Evolutionary conservation across 306 rosid species (phyloP).

Genomic region (Acmispon strigosus): DNA sequence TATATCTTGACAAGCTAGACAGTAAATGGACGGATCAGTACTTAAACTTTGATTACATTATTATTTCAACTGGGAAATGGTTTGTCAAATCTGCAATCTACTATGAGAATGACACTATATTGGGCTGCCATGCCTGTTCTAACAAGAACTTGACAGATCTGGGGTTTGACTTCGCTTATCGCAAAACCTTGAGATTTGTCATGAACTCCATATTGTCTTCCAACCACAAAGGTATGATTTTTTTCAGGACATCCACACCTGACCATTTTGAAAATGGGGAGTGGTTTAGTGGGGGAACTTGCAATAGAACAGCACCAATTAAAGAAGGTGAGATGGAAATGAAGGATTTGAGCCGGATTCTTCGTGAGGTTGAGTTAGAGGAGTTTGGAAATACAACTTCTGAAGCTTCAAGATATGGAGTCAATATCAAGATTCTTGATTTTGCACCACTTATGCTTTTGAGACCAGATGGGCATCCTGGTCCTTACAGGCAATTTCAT

Average conservation of each 20-base stretch:
- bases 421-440: slow-evolving; percentile 69
- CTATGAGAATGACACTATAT: slow-evolving; percentile 54
- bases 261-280: slow-evolving; percentile 96
- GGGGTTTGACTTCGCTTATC: slow-evolving; percentile 81
- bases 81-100: slow-evolving; percentile 84
- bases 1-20: slow-evolving; percentile 68
- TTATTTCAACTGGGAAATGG: slow-evolving; percentile 92
- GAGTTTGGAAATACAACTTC: slow-evolving; percentile 50
- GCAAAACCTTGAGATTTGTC: slow-evolving; percentile 58
- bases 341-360: slow-evolving; percentile 45
- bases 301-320: slow-evolving; percentile 62
- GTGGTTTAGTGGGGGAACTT: slow-evolving; percentile 89
- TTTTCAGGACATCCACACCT: slow-evolving; percentile 82
- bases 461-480: slow-evolving; percentile 99
- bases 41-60: slow-evolving; percentile 58
- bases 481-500: slow-evolving; percentile 67
- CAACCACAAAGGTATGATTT: slow-evolving; percentile 66
- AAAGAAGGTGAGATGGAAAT: slow-evolving; percentile 71
- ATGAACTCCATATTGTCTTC: slow-evolving; percentile 56
- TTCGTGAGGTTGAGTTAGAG: slow-evolving; percentile 61
- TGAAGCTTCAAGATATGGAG: slow-evolving; percentile 50
- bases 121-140: slow-evolving; percentile 86
- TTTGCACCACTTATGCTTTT: slow-evolving; percentile 48
- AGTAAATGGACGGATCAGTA: slow-evolving; percentile 55
- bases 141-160: slow-evolving; percentile 57